Conservation (phyloP, 352 stramenopile species). For the Globisporangium iwayamae region DNA sequence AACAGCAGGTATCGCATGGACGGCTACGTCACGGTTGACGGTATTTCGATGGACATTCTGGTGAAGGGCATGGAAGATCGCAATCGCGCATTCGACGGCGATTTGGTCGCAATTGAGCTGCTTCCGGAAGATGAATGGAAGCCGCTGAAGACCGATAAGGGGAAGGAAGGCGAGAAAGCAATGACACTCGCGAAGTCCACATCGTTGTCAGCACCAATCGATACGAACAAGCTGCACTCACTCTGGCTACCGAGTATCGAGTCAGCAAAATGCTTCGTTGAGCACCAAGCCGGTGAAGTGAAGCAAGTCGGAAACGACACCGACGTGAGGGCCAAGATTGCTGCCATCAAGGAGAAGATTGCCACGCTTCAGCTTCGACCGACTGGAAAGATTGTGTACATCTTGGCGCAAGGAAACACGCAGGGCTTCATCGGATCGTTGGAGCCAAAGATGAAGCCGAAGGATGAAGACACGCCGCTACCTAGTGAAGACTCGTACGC, state of each 20-base stretch:
- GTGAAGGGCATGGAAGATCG: constrained; percentile 66
- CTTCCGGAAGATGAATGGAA: constrained; percentile 57
- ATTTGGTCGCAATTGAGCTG: constrained; percentile 70
- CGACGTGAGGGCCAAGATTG: constrained; percentile 25
- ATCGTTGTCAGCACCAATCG: constrained; percentile 17
- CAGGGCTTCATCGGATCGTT: constrained; percentile 62
- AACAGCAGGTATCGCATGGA: constrained; percentile 71
- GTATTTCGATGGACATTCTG: constrained; percentile 68
- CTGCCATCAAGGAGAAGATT: constrained; percentile 29
- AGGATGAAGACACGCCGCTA: constrained; percentile 29
- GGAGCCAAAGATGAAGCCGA: constrained; percentile 47
- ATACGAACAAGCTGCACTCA: constrained; percentile 37
- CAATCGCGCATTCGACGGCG: constrained; percentile 78
- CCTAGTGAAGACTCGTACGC: constrained; percentile 53
- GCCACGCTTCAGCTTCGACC: constrained; percentile 35
- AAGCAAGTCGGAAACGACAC: neutral
- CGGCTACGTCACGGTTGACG: constrained; percentile 76
- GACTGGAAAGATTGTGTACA: constrained; percentile 64
- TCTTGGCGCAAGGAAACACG: constrained; percentile 55
- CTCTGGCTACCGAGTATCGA: constrained; percentile 47
- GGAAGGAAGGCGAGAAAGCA: constrained; percentile 18
- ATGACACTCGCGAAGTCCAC: neutral
- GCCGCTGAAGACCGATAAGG: constrained; percentile 22
- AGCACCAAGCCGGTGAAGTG: neutral
- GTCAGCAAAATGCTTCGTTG: constrained; percentile 30